Conservation (phyloP, 257 asterid species). For the Nemophila menziesii region DNA sequence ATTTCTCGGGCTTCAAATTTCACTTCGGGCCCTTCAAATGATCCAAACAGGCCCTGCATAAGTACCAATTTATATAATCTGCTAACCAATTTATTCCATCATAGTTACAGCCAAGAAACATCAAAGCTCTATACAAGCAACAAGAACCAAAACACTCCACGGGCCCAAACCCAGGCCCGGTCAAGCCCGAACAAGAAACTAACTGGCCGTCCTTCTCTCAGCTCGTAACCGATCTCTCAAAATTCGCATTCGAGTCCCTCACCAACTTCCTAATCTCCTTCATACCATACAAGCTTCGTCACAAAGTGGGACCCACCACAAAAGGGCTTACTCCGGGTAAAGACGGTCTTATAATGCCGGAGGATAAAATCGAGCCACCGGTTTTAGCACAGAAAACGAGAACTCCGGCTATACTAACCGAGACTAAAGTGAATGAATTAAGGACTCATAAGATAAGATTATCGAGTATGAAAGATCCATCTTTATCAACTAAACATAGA, state of each 20-base stretch:
- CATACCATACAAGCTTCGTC: conserved; percentile 29
- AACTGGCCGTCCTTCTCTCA: conserved; percentile 93
- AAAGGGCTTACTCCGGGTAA: conserved; percentile 68
- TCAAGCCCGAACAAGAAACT: conserved; percentile 56
- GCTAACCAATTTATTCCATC: background rate
- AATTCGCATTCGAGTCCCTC: conserved; percentile 50
- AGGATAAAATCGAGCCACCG: conserved; percentile 51
- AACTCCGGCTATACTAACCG: conserved; percentile 43
- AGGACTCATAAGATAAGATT: conserved; percentile 56
- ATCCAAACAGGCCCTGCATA: too few species aligned
- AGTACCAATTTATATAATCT: too few species aligned
- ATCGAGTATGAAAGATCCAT: conserved; percentile 45
- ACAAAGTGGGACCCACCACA: conserved; percentile 22
- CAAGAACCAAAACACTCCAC: conserved; percentile 26
- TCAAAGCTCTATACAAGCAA: conserved; percentile 23
- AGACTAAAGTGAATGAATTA: conserved; percentile 45
- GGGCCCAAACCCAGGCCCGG: conserved; percentile 35
- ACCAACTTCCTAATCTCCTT: conserved; percentile 30
- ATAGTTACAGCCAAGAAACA: conserved; percentile 37
- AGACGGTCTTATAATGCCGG: conserved; percentile 80
- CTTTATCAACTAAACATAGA: conserved; percentile 60
- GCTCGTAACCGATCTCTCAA: conserved; percentile 55
- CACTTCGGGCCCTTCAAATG: too few species aligned
- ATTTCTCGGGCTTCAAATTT: too few species aligned
- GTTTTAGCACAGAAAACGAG: conserved; percentile 47